These are phyloP conservation scores for Sporothrix brunneoviolacea DNA, from an alignment of 2,329 filamentous ascomycete species.

Conservation along the genomic window DNA sequence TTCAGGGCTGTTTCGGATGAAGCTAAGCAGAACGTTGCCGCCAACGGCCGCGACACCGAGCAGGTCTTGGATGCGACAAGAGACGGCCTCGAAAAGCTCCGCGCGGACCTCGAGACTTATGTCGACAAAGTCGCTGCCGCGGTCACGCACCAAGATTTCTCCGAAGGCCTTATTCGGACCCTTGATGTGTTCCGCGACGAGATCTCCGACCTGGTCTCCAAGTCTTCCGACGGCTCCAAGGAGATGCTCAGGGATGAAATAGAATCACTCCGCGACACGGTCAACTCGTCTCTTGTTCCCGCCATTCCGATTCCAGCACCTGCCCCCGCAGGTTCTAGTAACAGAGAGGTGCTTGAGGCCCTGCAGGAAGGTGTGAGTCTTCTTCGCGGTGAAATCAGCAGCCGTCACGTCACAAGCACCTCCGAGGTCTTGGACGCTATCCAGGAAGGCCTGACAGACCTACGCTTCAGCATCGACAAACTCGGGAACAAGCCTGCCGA, in stretches of 20 bases:
- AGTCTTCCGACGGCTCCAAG: constrained; percentile 44
- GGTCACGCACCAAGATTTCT: constrained; percentile 68
- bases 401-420: constrained; percentile 60
- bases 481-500: constrained; percentile 74
- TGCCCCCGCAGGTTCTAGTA: constrained; percentile 33
- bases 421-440: constrained; percentile 85
- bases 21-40: constrained; percentile 70
- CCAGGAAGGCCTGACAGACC: constrained; percentile 75
- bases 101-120: constrained; percentile 73
- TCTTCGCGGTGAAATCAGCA: constrained; percentile 67
- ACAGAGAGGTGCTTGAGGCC: constrained; percentile 63
- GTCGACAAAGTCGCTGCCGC: constrained; percentile 65
- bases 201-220: constrained; percentile 53
- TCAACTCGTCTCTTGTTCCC: constrained; percentile 63
- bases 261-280: constrained; percentile 69
- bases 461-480: constrained; percentile 70
- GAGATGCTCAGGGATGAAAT: constrained; percentile 76
- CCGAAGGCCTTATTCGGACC: constrained; percentile 59
- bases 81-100: constrained; percentile 76
- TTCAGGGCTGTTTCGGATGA: constrained; percentile 56
- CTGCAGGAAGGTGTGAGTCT: constrained; percentile 66
- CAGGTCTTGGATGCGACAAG: constrained; percentile 83
- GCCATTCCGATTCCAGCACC: constrained; percentile 37
- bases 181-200: constrained; percentile 63
- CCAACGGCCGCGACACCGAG: constrained; percentile 75